Evolutionary conservation across 495 filamentous ascomycete genomes (phyloP), one percentile per base, ranked within the genome.

Genomic region (Wilcoxina mikolae): DNA sequence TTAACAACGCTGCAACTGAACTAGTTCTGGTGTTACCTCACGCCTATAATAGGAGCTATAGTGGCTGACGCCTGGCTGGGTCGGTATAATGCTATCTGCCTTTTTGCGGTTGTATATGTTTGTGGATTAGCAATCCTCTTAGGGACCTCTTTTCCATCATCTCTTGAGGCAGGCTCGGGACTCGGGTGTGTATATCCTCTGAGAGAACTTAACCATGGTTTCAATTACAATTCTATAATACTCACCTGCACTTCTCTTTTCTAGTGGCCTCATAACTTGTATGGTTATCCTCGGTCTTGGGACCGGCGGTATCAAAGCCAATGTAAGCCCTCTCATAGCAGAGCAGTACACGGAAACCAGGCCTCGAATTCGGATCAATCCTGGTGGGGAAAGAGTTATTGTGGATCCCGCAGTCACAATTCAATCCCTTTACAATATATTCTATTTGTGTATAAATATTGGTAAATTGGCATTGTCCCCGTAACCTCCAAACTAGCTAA

Each of bases 41-140:
- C 55, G 1, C 60, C 65, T 43, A 58, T 71, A 17, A 43, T 70
- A 15, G 68, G 67, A 10, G 69, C 68, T 25, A 63, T 70, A 11
- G 58, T 70, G 17, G 68, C 68, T 18, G 69, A 72, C 28, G 68
- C 71, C 29, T 71, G 69, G 57, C 57, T 69, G 51, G 71, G 73
- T 26, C 67, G 71, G 53, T 83, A 78, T 66, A 73, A 68, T 35
- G 72, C 80, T 41, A 82, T 85, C 56, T 71, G 73, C 62, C 72
- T 76, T 58, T 82, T 82, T 64, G 75, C 83, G 0, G 35, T 60
- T 0, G 72, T 85, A n/a, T 83, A 78, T 55, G 75, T 81, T 60
- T 35, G 81, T 50, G 79, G 79, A n/a, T 80, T 84, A 62, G 66
- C 82, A 28, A 72, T 85, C 51, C 75, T 82, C 64, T 68, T 83